Conservation (phyloP, 306 rosid species). For the Canavalia ensiformis region DNA sequence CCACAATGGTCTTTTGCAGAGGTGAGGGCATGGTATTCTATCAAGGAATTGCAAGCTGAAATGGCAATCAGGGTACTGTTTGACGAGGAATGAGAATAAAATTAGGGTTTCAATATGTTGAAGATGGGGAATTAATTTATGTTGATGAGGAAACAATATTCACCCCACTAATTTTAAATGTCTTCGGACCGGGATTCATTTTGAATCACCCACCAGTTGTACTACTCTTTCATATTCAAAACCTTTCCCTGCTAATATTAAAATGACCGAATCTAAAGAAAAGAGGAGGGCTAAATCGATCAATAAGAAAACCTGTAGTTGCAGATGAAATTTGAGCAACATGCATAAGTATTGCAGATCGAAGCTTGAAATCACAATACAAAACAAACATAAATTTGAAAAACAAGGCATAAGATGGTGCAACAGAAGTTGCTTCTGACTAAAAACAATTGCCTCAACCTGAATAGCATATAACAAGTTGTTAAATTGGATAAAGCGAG, state of each 20-base stretch:
- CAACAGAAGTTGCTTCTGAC: conserved; percentile 14
- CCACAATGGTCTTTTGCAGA: not conserved
- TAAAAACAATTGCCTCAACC: conserved; percentile 12
- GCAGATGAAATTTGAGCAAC: conserved; percentile 9
- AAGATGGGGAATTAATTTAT: not conserved
- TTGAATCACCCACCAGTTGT: not conserved
- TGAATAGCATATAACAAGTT: conserved; percentile 1
- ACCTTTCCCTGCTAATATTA: not conserved
- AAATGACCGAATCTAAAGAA: not conserved
- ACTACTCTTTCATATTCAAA: not conserved
- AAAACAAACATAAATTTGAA: not conserved
- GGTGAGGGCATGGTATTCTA: not conserved
- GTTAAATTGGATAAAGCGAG: not conserved
- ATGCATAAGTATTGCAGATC: not conserved
- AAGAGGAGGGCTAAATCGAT: not conserved
- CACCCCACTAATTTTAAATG: not conserved
- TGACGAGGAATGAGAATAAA: not conserved
- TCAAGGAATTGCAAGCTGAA: not conserved
- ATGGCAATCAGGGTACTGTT: not conserved
- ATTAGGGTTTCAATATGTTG: not conserved
- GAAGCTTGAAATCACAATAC: conserved; percentile 10
- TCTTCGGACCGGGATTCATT: not conserved
- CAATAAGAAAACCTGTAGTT: not conserved
- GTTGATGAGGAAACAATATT: not conserved
- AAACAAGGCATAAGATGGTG: not conserved